Conservation (phyloP, 495 filamentous ascomycete species). For the Choiromyces venosus region DNA sequence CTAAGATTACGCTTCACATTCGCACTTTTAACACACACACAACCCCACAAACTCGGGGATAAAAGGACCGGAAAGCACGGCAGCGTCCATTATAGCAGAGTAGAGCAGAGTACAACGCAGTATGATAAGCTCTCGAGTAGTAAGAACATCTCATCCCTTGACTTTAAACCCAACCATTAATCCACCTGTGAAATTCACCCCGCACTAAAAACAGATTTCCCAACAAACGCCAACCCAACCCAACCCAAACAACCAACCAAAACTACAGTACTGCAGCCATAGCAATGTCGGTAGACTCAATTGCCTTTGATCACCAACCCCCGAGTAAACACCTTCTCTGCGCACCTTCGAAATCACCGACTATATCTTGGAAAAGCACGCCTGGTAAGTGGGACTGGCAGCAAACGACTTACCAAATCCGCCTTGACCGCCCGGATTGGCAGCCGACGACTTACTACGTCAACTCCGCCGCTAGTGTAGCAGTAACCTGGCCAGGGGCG, state of each 20-base stretch:
- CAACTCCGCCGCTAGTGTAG: background rate
- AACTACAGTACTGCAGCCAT: background rate
- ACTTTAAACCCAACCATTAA: background rate
- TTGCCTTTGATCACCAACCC: background rate
- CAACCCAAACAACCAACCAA: background rate
- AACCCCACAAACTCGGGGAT: too few species aligned
- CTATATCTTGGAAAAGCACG: background rate
- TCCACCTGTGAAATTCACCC: background rate
- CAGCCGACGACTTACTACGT: background rate
- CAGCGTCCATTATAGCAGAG: too few species aligned
- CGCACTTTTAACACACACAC: too few species aligned
- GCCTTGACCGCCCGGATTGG: background rate
- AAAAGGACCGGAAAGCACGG: too few species aligned
- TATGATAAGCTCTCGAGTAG: background rate
- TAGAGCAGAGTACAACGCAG: background rate
- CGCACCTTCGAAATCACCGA: background rate
- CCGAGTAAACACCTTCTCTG: background rate
- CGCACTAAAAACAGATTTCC: background rate
- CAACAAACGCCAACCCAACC: too few species aligned
- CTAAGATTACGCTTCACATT: too few species aligned
- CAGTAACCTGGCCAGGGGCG: background rate
- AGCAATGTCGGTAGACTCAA: background rate
- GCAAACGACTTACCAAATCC: background rate
- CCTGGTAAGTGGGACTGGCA: background rate
- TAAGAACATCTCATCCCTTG: constrained; percentile 1